phyloP scores from a whole-genome alignment of 164 flowering plant genomes.

The Chimonanthus salicifolius region DNA sequence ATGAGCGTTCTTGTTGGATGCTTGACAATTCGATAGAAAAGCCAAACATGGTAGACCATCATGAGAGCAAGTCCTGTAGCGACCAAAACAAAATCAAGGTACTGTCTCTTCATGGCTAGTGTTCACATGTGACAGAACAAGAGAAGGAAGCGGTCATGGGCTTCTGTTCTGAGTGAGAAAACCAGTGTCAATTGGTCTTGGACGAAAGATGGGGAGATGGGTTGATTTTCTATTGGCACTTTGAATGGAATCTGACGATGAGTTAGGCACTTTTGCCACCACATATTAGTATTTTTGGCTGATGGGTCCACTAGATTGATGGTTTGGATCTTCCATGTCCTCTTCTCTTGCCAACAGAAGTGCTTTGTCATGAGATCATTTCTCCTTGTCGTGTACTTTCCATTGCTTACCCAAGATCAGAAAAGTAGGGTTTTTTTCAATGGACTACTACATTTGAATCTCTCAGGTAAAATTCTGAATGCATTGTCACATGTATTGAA shows the following conservation, averaged over 20 bases:
- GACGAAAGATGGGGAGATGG: neutral
- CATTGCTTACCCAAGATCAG: neutral
- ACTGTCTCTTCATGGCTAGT: conserved; percentile 9
- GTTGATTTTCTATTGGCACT: neutral
- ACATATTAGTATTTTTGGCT: neutral
- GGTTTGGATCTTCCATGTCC: neutral
- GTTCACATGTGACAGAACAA: neutral
- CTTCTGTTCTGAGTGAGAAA: too few relatives aligned
- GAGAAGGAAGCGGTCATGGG: too few relatives aligned
- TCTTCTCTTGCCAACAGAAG: neutral
- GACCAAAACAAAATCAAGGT: conserved; percentile 15
- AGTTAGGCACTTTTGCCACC: neutral
- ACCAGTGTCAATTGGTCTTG: neutral
- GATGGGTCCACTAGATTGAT: neutral
- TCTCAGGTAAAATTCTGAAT: too few relatives aligned
- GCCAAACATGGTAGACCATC: conserved; percentile 19
- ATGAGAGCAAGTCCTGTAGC: conserved; percentile 12
- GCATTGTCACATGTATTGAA: too few relatives aligned
- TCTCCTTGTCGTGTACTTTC: neutral
- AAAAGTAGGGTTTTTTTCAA: neutral
- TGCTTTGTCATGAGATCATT: neutral
- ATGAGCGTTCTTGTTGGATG: conserved; percentile 18
- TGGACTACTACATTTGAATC: too few relatives aligned
- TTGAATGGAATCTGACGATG: neutral
- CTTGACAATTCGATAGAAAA: conserved; percentile 15